Conservation (phyloP, 2,329 filamentous ascomycete species). For the Fusarium sp. region DNA sequence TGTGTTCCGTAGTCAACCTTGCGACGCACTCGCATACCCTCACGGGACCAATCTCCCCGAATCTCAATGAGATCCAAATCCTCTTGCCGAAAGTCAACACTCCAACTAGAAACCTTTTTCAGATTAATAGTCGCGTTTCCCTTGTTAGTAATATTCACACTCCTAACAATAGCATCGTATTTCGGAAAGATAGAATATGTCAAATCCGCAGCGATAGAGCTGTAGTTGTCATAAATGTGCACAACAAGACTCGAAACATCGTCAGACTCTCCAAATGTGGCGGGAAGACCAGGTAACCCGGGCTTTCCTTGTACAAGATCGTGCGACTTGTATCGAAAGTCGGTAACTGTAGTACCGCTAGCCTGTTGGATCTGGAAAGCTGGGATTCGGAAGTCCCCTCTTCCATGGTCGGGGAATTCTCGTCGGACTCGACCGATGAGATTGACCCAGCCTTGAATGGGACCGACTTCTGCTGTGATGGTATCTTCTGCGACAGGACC, state of each 20-base stretch:
- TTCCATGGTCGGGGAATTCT: conserved; percentile 72
- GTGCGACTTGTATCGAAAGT: conserved; percentile 68
- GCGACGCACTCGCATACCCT: conserved; percentile 64
- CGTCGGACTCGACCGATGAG: conserved; percentile 64
- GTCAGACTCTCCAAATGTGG: conserved; percentile 65
- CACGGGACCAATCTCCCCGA: conserved; percentile 71
- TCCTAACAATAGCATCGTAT: conserved; percentile 70
- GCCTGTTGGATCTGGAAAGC: conserved; percentile 70
- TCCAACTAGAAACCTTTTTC: conserved; percentile 69
- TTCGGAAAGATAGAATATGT: conserved; percentile 72
- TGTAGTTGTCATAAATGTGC: conserved; percentile 68
- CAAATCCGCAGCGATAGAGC: conserved; percentile 66
- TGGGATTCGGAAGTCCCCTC: conserved; percentile 72
- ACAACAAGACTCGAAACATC: conserved; percentile 71
- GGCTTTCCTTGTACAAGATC: conserved; percentile 67
- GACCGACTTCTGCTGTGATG: conserved; percentile 50
- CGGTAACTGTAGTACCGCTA: conserved; percentile 67
- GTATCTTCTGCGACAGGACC: conserved; percentile 63
- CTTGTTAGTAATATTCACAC: conserved; percentile 70
- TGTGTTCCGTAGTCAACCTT: conserved; percentile 67
- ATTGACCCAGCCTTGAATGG: conserved; percentile 59
- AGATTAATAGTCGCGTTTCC: conserved; percentile 64
- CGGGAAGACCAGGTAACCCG: conserved; percentile 64
- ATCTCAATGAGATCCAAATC: conserved; percentile 73
- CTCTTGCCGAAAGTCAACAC: conserved; percentile 68